Conservation (phyloP, 129 eudicot genomes). For the Flaveria brownii region DNA sequence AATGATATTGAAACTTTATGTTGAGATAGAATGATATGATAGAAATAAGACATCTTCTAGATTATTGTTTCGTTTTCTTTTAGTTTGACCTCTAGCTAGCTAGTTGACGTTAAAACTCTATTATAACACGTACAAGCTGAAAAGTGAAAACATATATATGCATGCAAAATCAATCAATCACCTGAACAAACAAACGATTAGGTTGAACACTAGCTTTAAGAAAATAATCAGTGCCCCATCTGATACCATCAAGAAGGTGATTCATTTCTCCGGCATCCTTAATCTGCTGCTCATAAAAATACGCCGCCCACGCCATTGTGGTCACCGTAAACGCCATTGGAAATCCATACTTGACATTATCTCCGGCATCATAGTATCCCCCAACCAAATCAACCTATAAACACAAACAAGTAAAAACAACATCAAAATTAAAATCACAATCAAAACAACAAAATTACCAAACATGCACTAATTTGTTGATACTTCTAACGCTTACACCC, state of each 20-base stretch:
- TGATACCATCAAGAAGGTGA: conserved; percentile 47
- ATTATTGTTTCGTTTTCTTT: no score
- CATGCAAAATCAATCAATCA: conserved; percentile 15
- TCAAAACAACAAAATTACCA: neutral
- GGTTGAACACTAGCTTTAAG: conserved; percentile 52
- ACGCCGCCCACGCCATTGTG: conserved; percentile 75
- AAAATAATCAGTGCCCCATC: conserved; percentile 87
- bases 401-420: neutral
- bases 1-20: no score
- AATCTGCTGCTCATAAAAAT: conserved; percentile 45
- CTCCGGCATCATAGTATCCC: conserved; percentile 96
- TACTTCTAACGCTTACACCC: conserved; percentile 37
- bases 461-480: neutral
- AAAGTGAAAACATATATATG: no score
- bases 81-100: no score
- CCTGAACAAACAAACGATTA: conserved; percentile 71
- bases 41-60: no score
- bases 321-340: conserved; percentile 92
- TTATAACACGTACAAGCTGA: no score
- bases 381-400: conserved; percentile 81
- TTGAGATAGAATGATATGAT: no score
- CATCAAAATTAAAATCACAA: neutral
- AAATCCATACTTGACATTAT: conserved; percentile 76
- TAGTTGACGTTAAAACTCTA: no score
- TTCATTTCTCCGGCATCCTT: conserved; percentile 57